Conservation (phyloP, 176 grass and related monocot genomes). For the Dactylis glomerata region DNA sequence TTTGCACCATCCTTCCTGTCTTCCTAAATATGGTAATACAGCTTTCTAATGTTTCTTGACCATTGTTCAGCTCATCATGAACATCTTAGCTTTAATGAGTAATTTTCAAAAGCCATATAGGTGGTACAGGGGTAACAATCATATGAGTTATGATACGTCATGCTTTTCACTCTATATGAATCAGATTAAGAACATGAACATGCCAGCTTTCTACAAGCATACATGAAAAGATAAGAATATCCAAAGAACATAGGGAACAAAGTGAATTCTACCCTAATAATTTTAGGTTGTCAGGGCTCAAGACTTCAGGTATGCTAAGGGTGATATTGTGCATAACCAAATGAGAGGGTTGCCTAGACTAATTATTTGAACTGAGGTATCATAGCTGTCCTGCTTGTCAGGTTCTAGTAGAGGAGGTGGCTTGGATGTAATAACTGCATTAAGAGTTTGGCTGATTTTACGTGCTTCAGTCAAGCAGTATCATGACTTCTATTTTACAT, state of each 20-base stretch:
- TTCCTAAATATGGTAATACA: slow-evolving; percentile 3
- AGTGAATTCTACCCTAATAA: not conserved
- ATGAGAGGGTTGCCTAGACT: not conserved
- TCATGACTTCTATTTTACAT: slow-evolving; percentile 10
- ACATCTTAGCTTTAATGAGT: slow-evolving; percentile 13
- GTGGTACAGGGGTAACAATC: not conserved
- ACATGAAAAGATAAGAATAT: not conserved
- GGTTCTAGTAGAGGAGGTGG: not conserved
- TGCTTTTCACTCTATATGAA: not conserved
- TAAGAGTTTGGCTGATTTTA: not conserved
- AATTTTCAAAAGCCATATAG: slow-evolving; percentile 16
- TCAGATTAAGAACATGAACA: slow-evolving; percentile 13
- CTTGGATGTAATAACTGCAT: not conserved
- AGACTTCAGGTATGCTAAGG: not conserved
- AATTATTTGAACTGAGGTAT: not conserved
- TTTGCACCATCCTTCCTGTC: not conserved
- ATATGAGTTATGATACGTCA: not conserved
- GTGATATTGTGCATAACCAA: slow-evolving; percentile 9
- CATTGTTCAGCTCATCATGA: not conserved
- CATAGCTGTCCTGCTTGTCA: not conserved
- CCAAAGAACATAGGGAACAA: not conserved
- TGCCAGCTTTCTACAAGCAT: not conserved
- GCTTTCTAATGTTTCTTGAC: not conserved
- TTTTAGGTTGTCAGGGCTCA: not conserved
- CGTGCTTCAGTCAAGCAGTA: not conserved